Evolutionary conservation across 23 red algal species (phyloP).

Genomic region (Gracilariopsis chorda): DNA sequence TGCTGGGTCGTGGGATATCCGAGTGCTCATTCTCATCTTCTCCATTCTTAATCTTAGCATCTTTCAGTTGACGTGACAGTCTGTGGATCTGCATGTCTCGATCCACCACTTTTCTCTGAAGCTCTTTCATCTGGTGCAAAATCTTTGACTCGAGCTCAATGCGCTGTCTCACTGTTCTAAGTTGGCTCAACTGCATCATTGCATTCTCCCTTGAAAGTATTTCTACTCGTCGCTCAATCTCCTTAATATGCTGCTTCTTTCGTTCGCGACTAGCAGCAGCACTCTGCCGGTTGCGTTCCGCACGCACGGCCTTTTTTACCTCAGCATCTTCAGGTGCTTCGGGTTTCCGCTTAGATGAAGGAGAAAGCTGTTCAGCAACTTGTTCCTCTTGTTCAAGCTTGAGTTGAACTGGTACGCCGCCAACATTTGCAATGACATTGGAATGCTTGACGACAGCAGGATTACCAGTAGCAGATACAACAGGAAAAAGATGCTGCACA

Average conservation of each 20-base stretch:
- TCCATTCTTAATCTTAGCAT: not conserved
- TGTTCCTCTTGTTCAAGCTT: not conserved
- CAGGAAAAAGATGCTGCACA: not conserved
- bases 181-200: constrained; percentile 74
- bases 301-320: constrained; percentile 72
- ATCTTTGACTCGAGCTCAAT: constrained; percentile 60
- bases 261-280: constrained; percentile 93
- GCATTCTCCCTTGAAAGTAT: constrained; percentile 83
- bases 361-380: not conserved
- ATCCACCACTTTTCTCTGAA: constrained; percentile 67
- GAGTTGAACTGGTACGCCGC: not conserved
- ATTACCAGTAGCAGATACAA: not conserved
- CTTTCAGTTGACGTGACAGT: constrained; percentile 17
- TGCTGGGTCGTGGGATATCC: constrained; percentile 28
- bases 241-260: constrained; percentile 82
- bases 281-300: constrained; percentile 96
- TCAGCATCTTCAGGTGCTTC: constrained; percentile 28
- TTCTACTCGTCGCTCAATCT: constrained; percentile 77
- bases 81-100: constrained; percentile 54
- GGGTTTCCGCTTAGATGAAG: not conserved
- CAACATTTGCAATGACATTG: not conserved
- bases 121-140: constrained; percentile 51
- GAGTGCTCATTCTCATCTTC: not conserved
- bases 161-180: constrained; percentile 31
- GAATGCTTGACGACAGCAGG: not conserved